phyloP scores from a whole-genome alignment of 2,329 filamentous ascomycete species.

The Calonectria ilicicola region DNA sequence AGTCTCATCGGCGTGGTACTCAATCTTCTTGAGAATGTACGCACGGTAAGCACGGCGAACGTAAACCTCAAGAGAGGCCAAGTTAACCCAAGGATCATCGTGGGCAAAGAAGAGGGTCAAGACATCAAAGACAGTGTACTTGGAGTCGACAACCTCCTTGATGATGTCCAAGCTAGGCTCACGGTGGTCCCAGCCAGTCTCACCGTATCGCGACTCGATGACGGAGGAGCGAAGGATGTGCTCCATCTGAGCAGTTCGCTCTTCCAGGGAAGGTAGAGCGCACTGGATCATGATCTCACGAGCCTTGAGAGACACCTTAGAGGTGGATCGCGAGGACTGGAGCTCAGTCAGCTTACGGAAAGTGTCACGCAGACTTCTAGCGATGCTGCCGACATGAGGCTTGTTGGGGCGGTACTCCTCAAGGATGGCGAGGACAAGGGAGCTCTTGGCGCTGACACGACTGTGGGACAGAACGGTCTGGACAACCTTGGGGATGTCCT shows the following conservation, averaged over 20 bases:
- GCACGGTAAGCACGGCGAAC: conserved; percentile 96
- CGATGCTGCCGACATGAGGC: conserved; percentile 88
- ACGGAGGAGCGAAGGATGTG: conserved; percentile 97
- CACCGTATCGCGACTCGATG: conserved; percentile 95
- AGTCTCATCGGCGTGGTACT: conserved; percentile 86
- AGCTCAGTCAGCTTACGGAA: conserved; percentile 91
- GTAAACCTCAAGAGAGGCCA: conserved; percentile 96
- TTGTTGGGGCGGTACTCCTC: conserved; percentile 96
- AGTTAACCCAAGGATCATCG: conserved; percentile 91
- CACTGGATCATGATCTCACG: conserved; percentile 98
- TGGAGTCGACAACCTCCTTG: conserved; percentile 98
- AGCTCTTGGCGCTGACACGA: conserved; percentile 92
- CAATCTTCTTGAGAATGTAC: conserved; percentile 88
- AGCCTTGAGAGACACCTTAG: conserved; percentile 97
- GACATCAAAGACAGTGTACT: conserved; percentile 98
- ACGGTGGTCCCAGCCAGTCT: conserved; percentile 96
- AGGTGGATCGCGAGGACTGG: conserved; percentile 76
- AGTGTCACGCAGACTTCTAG: conserved; percentile 85
- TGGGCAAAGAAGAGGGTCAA: conserved; percentile 95
- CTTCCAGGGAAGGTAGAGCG: conserved; percentile 93
- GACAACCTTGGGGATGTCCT: conserved; percentile 86
- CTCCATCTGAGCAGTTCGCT: conserved; percentile 96
- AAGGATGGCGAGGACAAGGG: conserved; percentile 89
- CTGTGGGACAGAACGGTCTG: conserved; percentile 94
- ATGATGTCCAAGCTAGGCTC: conserved; percentile 91